These are phyloP conservation scores for Biscogniauxia marginata DNA, from an alignment of 2,329 filamentous ascomycete genomes.

Conservation along the genomic window DNA sequence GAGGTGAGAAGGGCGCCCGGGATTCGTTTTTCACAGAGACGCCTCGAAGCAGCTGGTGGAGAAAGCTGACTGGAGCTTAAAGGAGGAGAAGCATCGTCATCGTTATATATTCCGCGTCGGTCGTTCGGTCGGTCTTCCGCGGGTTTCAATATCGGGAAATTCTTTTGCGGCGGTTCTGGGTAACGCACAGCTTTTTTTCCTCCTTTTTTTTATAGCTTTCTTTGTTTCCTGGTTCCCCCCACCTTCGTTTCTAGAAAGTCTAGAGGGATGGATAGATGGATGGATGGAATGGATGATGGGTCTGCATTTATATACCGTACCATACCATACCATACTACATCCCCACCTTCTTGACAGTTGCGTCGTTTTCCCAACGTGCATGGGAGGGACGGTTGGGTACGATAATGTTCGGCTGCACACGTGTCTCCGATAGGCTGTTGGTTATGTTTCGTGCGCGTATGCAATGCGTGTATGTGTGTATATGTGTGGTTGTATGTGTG, in stretches of 20 bases:
- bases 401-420: background rate
- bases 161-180: background rate
- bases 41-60: slow-evolving; percentile 60
- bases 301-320: background rate
- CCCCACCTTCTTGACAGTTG: background rate
- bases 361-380: background rate
- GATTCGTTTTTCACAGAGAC: slow-evolving; percentile 45
- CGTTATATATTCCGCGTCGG: background rate
- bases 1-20: slow-evolving; percentile 37
- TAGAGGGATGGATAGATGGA: background rate
- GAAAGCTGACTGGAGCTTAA: slow-evolving; percentile 46
- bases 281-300: background rate
- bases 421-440: background rate
- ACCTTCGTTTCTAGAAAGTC: background rate
- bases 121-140: background rate
- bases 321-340: background rate
- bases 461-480: background rate
- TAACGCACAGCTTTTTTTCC: background rate
- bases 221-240: background rate
- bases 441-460: background rate
- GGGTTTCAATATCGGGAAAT: background rate
- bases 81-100: slow-evolving; percentile 2
- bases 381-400: background rate
- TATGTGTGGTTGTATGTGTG: background rate
- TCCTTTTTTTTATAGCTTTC: background rate